Conservation (phyloP, 768 basidiomycete genomes). For the Antrodiella citrinella region DNA sequence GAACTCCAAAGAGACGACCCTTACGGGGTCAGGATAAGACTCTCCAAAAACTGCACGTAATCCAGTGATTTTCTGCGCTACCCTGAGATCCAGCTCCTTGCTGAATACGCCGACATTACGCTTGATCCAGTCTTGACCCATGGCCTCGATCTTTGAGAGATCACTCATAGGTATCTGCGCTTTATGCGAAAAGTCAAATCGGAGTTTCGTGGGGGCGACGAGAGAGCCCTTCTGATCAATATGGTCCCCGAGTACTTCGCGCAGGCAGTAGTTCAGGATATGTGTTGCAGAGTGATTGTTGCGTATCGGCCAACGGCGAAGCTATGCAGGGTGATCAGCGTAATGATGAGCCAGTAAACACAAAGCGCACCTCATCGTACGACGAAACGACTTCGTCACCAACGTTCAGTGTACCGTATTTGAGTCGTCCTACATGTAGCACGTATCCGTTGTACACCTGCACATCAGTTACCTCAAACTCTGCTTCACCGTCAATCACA, state of each 20-base stretch:
- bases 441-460: constrained; percentile 96
- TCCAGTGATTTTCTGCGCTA: constrained; percentile 85
- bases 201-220: constrained; percentile 90
- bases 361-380: constrained; percentile 77
- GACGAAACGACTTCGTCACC: constrained; percentile 80
- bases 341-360: not conserved
- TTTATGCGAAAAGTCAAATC: constrained; percentile 99
- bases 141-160: constrained; percentile 71
- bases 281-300: constrained; percentile 99
- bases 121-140: constrained; percentile 85
- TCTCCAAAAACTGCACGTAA: constrained; percentile 96
- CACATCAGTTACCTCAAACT: constrained; percentile 91
- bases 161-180: constrained; percentile 72
- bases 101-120: constrained; percentile 84
- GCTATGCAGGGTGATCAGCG: constrained; percentile 29
- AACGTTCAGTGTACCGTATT: constrained; percentile 77
- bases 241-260: constrained; percentile 93
- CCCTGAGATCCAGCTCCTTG: constrained; percentile 72
- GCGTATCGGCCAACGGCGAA: constrained; percentile 89
- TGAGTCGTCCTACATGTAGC: constrained; percentile 82
- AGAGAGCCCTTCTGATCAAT: constrained; percentile 98
- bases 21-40: constrained; percentile 94
- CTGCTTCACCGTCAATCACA: constrained; percentile 82
- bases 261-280: constrained; percentile 89
- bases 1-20: constrained; percentile 88